phyloP scores from a whole-genome alignment of 371 early-diverging fungal genomes.

The Actinomucor elegans region DNA sequence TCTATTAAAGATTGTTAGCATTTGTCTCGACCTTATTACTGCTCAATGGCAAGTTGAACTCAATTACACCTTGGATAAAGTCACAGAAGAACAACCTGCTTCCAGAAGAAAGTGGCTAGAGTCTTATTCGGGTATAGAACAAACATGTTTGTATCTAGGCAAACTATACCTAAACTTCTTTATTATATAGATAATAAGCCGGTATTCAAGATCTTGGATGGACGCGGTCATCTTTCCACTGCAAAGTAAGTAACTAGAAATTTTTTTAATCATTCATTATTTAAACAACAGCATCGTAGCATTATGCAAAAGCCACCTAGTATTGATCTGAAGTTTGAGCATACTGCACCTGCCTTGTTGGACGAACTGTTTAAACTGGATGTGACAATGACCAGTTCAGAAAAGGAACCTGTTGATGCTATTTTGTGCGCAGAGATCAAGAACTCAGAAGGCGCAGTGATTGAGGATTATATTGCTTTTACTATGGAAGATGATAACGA shows the following conservation, averaged over 20 bases:
- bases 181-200: slow-evolving; percentile 5
- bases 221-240: slow-evolving; percentile 53
- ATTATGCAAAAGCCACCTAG: slow-evolving; percentile 69
- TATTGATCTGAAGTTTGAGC: slow-evolving; percentile 51
- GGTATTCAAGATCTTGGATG: slow-evolving; percentile 47
- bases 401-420: slow-evolving; percentile 50
- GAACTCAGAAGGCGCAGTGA: slow-evolving; percentile 35
- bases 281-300: slow-evolving; percentile 22
- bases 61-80: slow-evolving; percentile 41
- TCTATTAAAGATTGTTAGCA: slow-evolving; percentile 37
- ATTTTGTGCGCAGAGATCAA: slow-evolving; percentile 52
- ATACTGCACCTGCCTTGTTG: slow-evolving; percentile 64
- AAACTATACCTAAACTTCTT: neutral
- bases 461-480: slow-evolving; percentile 27
- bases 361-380: slow-evolving; percentile 68
- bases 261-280: no score
- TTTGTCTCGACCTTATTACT: slow-evolving; percentile 45
- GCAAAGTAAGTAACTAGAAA: slow-evolving; percentile 46
- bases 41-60: slow-evolving; percentile 45
- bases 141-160: no score
- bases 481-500: slow-evolving; percentile 11
- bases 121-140: slow-evolving; percentile 9
- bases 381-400: slow-evolving; percentile 63
- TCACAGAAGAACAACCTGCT: slow-evolving; percentile 16
- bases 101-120: slow-evolving; percentile 31